These are phyloP conservation scores for Erodium chrysanthum DNA, from an alignment of 441 rosid species.

Conservation along the genomic window DNA sequence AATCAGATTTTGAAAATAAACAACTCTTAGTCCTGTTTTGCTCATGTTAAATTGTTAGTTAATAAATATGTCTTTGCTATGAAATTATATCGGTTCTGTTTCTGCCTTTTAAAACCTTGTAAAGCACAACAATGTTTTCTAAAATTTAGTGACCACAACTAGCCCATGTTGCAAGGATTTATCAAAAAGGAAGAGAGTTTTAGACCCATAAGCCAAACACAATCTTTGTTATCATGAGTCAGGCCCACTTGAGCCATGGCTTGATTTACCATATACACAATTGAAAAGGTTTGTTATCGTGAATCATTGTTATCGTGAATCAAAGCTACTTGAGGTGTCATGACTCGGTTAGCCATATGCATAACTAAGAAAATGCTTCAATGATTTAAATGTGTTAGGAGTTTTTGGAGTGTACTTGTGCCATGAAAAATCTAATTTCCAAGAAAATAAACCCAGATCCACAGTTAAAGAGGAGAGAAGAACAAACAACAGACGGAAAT, in stretches of 20 bases:
- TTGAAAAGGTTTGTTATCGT: not conserved
- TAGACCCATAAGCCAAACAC: not conserved
- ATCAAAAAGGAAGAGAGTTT: not conserved
- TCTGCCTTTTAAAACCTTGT: no score
- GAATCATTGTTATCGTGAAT: not conserved
- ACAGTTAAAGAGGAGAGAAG: slow-evolving; percentile 2
- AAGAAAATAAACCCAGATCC: not conserved
- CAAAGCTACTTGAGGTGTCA: not conserved
- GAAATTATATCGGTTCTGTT: no score
- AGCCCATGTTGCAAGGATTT: slow-evolving; percentile 1
- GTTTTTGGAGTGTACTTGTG: not conserved
- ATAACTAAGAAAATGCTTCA: not conserved
- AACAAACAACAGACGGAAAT: not conserved
- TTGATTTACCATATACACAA: not conserved
- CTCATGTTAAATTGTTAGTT: no score
- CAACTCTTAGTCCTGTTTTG: no score
- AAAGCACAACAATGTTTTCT: not conserved
- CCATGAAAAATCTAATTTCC: not conserved
- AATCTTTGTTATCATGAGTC: not conserved
- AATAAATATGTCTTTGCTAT: no score
- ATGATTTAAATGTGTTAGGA: not conserved
- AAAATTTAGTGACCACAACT: not conserved
- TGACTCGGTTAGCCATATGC: not conserved
- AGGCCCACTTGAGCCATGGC: not conserved
- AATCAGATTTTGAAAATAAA: no score